Conservation (phyloP, 352 stramenopile species). For the Phytophthora hybrid region DNA sequence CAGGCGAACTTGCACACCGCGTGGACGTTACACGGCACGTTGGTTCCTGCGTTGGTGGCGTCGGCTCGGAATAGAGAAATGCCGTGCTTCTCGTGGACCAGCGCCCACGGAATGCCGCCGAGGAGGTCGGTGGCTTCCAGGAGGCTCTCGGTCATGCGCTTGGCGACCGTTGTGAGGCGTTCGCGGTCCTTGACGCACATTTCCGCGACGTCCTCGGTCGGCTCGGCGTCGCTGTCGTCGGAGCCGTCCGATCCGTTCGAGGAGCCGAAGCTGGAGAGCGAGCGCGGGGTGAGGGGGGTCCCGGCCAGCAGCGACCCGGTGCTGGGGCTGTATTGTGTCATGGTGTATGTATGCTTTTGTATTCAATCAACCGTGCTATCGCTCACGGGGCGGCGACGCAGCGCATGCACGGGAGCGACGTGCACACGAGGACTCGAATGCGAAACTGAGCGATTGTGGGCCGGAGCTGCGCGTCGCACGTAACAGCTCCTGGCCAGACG, state of each 20-base stretch:
- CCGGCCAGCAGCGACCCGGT: constrained; percentile 19
- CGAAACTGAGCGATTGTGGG: constrained; percentile 38
- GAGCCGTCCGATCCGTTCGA: constrained; percentile 33
- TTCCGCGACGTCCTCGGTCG: constrained; percentile 11
- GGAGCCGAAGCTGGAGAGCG: constrained; percentile 30
- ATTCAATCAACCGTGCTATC: constrained; percentile 13
- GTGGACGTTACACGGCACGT: constrained; percentile 88
- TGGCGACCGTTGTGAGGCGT: constrained; percentile 75
- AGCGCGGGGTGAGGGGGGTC: constrained; percentile 29
- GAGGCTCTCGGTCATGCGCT: constrained; percentile 84
- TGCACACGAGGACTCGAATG: constrained; percentile 26
- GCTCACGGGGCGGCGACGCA: constrained; percentile 1
- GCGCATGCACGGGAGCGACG: constrained; percentile 18
- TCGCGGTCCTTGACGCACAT: constrained; percentile 72
- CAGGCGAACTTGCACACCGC: constrained; percentile 83
- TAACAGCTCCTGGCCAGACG: constrained; percentile 30
- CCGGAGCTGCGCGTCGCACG: constrained; percentile 16
- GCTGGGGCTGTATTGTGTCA: constrained; percentile 34
- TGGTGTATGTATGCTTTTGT: constrained; percentile 3
- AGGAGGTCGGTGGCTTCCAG: constrained; percentile 81
- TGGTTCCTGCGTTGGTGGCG: constrained; percentile 48
- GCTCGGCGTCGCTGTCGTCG: constrained; percentile 25
- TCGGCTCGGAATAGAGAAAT: constrained; percentile 87
- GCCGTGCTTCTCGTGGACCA: constrained; percentile 86
- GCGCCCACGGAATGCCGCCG: constrained; percentile 70